Percentiles rank a stretch among this genome's conserved stretches.
These are phyloP conservation scores for Leccinum rimulosum DNA, from an alignment of 768 basidiomycete genomes.

Conservation along the genomic window DNA sequence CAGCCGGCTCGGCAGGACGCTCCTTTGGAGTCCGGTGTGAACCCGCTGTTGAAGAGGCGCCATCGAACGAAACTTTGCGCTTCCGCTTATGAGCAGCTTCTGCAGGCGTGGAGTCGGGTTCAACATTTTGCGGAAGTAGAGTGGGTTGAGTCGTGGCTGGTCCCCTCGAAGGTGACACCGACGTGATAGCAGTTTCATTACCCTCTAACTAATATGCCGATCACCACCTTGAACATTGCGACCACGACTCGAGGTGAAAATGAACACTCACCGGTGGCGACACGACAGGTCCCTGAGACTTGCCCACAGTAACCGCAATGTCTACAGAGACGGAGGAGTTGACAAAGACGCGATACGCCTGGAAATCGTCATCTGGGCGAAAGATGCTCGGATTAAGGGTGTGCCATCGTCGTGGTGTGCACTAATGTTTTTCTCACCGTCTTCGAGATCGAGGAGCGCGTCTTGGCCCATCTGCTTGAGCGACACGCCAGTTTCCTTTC, in stretches of 20 bases:
- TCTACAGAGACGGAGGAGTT: conserved; percentile 36
- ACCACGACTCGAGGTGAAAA: not conserved
- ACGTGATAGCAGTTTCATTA: not conserved
- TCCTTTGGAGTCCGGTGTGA: not conserved
- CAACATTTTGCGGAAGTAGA: not conserved
- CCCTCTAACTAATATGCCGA: not conserved
- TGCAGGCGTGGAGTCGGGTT: not conserved
- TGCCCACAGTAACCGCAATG: conserved; percentile 33
- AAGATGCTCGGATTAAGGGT: not conserved
- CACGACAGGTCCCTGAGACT: not conserved
- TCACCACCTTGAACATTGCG: not conserved
- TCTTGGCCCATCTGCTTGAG: conserved; percentile 55
- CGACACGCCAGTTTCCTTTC: conserved; percentile 33
- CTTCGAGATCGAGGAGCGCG: conserved; percentile 64
- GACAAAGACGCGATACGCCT: conserved; percentile 58
- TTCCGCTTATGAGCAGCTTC: conserved; percentile 20
- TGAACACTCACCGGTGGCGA: conserved; percentile 10
- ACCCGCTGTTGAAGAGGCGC: not conserved
- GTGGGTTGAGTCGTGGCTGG: not conserved
- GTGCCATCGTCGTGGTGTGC: not conserved
- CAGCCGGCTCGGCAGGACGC: not conserved
- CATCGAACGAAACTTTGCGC: conserved; percentile 23
- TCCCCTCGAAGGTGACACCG: not conserved
- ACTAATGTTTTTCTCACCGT: conserved; percentile 45
- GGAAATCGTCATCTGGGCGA: conserved; percentile 70